Conservation (phyloP, 176 grass and related monocot species). For the Dactylis glomerata region DNA sequence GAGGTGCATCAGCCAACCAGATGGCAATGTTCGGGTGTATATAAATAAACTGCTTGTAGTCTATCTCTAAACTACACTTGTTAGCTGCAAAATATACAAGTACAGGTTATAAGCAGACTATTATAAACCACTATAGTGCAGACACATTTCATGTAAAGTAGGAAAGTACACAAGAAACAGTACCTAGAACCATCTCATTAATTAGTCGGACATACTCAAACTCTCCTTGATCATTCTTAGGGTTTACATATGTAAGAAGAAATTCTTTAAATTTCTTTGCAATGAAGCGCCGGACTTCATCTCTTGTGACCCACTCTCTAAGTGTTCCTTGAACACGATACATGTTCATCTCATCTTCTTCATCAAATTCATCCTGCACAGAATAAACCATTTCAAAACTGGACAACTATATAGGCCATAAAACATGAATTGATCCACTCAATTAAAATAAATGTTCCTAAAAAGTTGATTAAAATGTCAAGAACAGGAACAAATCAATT, state of each 20-base stretch:
- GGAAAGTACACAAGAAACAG: background rate
- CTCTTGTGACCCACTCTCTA: constrained; percentile 93
- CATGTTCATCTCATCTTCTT: constrained; percentile 96
- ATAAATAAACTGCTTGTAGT: constrained; percentile 94
- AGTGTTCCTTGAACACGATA: constrained; percentile 93
- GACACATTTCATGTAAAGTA: background rate
- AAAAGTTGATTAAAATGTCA: background rate
- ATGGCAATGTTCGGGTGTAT: constrained; percentile 96
- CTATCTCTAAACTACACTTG: constrained; percentile 94
- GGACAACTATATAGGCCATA: background rate
- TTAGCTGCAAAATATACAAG: constrained; percentile 56
- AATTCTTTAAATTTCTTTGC: constrained; percentile 99
- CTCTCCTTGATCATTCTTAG: constrained; percentile 94
- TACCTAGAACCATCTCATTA: constrained; percentile 99
- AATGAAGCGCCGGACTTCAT: constrained; percentile 95
- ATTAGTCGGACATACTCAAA: constrained; percentile 91
- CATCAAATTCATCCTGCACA: constrained; percentile 93
- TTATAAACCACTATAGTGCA: background rate
- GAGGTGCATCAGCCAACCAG: constrained; percentile 95
- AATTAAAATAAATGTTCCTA: background rate
- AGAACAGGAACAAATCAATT: background rate
- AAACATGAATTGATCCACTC: background rate
- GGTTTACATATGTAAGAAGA: constrained; percentile 90
- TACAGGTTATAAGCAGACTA: background rate
- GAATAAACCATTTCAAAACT: background rate